Base-by-base conservation (phyloP, 139 green algal genomes). In the Nannochloris sp. region DNA sequence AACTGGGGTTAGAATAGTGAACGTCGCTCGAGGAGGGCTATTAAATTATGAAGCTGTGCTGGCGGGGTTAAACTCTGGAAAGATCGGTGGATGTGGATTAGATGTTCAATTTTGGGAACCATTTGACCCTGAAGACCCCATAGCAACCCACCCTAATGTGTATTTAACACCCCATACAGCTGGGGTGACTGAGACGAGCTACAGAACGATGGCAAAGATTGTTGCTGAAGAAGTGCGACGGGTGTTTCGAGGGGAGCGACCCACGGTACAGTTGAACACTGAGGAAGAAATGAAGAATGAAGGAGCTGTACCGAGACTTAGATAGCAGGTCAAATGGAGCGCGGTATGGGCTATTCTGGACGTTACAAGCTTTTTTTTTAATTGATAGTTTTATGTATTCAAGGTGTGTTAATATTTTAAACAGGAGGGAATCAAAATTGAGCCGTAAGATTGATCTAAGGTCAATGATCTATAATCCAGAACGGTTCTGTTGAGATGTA, bases 51-150 rank as follows among this genome's bases (percentile, higher is more conserved):
- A 63, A 0, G 70, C 81, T 3, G 57, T 88, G 2, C 6, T 24
- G 3, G 56, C 37, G 19, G 78, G 59, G 6, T 65, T 90, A 30
- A 56, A 79, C 2, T 65, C 10, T 19, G 76, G 71, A 5, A 51
- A 46, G 0, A 58, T 91, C 10, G 81, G 71, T 1, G 79, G 64
- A 12, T 31, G 89, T 31, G 84, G 72, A 5, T 54, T 83, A 35
- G 84, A 91, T 73, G 84, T 91, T 46, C 36, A 73, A 14, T 82
- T 70, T 67, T 5, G 60, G 6, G 84, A 91, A 61, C 84, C 84
- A 3, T 68, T 87, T 13, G 70, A 85, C 47, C 63, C 68, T 3
- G 33, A 69, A 2, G 68, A 84, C 47, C 31, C 31, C 6, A 31
- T 85, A 4, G 70, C 74, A 4, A 39, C 35, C 2, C 74, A 84